A percentile compares a stretch with the other conserved stretches of the same genome.
Evolutionary conservation across 225 moss, liverwort and hornwort genomes (phyloP).

Genomic region (Ulota crispa): DNA sequence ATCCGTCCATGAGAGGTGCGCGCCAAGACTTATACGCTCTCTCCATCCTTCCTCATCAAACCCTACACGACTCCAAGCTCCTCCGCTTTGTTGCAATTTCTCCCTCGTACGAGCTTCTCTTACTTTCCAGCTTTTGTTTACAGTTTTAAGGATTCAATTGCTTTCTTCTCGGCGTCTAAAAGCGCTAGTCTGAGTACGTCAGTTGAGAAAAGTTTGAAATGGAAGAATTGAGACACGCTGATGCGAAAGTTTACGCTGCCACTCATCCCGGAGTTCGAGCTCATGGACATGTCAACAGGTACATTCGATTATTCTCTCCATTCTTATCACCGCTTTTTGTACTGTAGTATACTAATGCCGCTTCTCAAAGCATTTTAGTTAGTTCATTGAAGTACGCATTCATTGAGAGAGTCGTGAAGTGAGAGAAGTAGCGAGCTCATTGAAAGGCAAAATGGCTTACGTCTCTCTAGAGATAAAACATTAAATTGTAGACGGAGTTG

Average conservation of each 20-base stretch:
- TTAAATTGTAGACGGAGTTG: not conserved
- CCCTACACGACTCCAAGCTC: not conserved
- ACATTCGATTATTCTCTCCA: not conserved
- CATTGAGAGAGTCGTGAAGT: not conserved
- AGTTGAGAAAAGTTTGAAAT: not conserved
- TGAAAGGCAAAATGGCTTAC: too few relatives aligned
- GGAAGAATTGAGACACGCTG: conserved; percentile 32
- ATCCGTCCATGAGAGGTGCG: not conserved
- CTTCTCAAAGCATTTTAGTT: not conserved
- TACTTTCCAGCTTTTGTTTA: not conserved
- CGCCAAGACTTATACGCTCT: not conserved
- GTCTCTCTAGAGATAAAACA: accelerated
- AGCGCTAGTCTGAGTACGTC: not conserved
- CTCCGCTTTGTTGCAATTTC: not conserved
- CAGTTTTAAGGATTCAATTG: not conserved
- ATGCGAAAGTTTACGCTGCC: conserved; percentile 53
- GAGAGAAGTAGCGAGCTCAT: too few relatives aligned
- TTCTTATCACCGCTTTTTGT: not conserved
- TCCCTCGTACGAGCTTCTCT: not conserved
- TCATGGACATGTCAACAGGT: conserved; percentile 47
- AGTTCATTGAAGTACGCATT: not conserved
- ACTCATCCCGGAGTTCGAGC: conserved; percentile 58
- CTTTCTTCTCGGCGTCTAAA: not conserved
- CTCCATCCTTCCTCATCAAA: accelerated
- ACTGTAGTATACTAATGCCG: not conserved